Evolutionary conservation across 2,329 filamentous ascomycete species (phyloP).

Genomic region (Fusarium domesticum): DNA sequence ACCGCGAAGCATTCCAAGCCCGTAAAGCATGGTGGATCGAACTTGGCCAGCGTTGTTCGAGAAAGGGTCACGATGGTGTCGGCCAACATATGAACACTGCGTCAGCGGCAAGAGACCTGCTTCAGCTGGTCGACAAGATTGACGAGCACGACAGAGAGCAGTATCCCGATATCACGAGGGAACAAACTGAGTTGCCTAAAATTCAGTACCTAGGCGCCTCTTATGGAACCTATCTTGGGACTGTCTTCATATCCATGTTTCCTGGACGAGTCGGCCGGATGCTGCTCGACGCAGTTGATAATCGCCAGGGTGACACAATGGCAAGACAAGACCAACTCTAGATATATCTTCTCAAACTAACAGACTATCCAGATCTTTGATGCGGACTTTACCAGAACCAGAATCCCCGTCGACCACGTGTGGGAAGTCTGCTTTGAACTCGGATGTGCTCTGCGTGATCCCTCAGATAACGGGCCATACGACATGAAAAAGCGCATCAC

Average conservation of each 20-base stretch:
- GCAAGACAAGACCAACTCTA: background rate
- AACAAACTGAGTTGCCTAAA: background rate
- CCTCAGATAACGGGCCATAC: background rate
- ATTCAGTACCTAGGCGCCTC: background rate
- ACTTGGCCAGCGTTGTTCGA: background rate
- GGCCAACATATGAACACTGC: background rate
- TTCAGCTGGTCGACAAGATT: background rate
- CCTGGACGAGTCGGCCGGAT: background rate
- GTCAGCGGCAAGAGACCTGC: background rate
- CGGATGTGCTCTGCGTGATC: background rate
- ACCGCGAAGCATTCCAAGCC: background rate
- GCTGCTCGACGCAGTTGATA: background rate
- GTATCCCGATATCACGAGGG: background rate
- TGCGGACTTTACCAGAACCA: background rate
- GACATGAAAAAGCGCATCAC: background rate
- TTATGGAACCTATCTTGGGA: background rate
- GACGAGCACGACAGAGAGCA: background rate
- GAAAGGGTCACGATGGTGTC: background rate
- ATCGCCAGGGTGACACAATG: background rate
- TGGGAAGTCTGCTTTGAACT: background rate
- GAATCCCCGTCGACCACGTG: background rate
- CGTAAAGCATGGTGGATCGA: background rate
- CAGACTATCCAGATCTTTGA: background rate
- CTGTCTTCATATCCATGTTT: background rate
- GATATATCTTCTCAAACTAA: background rate